Percentiles rank a stretch among this genome's conserved stretches.
phyloP scores from a whole-genome alignment of 352 stramenopile genomes.

The Stramenopiles sp. region DNA sequence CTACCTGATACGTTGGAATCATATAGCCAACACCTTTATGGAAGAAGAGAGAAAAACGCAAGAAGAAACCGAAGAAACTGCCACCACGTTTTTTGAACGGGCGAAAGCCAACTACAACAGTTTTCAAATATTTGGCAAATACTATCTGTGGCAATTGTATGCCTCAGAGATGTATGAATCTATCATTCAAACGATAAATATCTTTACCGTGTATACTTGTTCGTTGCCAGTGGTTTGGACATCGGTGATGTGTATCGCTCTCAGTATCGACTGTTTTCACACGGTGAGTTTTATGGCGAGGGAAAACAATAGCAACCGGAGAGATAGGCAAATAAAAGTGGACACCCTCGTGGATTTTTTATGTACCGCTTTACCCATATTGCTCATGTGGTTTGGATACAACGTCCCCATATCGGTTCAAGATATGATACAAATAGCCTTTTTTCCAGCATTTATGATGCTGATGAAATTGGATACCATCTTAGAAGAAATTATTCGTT shows the following conservation, averaged over 20 bases:
- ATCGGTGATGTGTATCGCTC: background rate
- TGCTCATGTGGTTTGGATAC: background rate
- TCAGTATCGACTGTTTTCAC: constrained; percentile 5
- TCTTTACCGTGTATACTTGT: background rate
- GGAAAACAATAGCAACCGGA: background rate
- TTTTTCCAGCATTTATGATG: background rate
- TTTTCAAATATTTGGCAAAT: background rate
- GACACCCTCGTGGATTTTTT: background rate
- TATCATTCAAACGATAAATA: constrained; percentile 1
- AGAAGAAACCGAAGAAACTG: background rate
- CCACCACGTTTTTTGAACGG: background rate
- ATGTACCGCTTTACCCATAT: background rate
- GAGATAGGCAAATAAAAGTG: background rate
- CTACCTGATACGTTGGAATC: background rate
- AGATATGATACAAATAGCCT: background rate
- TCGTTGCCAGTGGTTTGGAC: background rate
- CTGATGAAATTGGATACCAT: background rate
- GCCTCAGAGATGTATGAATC: background rate
- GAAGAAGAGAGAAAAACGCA: background rate
- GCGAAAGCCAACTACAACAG: background rate
- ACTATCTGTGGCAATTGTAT: constrained; percentile 3
- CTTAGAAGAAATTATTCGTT: background rate
- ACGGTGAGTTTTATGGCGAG: background rate
- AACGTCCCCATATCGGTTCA: background rate
- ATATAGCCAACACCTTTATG: background rate